A percentile compares a stretch with the other conserved stretches of the same genome.
phyloP scores from a whole-genome alignment of 1,284 basidiomycete genomes.

The Trametes sp. region DNA sequence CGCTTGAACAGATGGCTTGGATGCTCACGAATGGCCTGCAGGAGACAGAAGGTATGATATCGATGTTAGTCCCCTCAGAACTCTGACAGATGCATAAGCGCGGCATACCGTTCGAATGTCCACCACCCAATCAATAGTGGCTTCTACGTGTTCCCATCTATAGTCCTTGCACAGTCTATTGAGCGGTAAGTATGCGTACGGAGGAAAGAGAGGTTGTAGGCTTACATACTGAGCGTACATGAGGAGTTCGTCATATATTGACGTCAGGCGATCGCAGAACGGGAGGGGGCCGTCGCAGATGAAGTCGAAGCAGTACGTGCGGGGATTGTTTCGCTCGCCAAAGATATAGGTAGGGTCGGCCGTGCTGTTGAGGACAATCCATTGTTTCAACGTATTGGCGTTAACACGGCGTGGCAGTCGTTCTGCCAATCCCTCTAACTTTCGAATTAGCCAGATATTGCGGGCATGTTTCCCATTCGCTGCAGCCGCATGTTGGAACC shows the following conservation, averaged over 20 bases:
- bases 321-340: neutral
- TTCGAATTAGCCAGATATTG: too few species aligned
- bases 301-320: slow-evolving; percentile 3
- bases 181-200: neutral
- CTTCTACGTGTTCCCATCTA: neutral
- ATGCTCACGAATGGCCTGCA: too few species aligned
- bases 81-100: too few species aligned
- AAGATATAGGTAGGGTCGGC: neutral
- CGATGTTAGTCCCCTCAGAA: too few species aligned
- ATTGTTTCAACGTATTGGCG: neutral
- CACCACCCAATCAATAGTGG: neutral
- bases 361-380: neutral
- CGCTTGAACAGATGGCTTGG: neutral
- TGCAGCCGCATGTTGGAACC: neutral
- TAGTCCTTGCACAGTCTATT: slow-evolving; percentile 3
- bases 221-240: slow-evolving; percentile 1
- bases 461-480: neutral
- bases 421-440: too few species aligned
- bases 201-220: neutral
- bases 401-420: neutral
- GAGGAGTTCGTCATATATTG: neutral
- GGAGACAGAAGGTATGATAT: too few species aligned
- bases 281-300: neutral
- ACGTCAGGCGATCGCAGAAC: neutral
- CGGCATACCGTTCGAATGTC: neutral